Conservation (phyloP, 108 stramenopile species). For the Heterococcus sp. region DNA sequence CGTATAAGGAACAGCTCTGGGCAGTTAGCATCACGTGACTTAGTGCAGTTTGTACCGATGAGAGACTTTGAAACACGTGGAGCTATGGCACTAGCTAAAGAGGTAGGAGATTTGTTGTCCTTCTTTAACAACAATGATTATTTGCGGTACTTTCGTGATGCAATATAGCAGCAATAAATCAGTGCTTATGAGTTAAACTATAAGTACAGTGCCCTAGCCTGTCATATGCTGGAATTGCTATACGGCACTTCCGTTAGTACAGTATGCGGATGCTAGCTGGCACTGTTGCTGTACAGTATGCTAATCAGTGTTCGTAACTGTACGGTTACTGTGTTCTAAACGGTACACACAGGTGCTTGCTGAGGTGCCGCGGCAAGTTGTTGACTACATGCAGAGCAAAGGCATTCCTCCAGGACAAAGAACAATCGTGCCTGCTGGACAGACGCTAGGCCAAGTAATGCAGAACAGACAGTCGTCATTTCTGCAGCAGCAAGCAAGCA, state of each 20-base stretch:
- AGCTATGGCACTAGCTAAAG: conserved; percentile 26
- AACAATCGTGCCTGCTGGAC: background rate
- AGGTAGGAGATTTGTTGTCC: conserved; percentile 20
- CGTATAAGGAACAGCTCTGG: conserved; percentile 44
- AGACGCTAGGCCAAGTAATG: background rate
- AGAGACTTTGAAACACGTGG: conserved; percentile 6
- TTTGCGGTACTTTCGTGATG: no score
- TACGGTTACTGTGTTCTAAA: no score
- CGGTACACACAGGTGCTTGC: conserved; percentile 45
- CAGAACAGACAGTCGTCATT: background rate
- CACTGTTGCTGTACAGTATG: no score
- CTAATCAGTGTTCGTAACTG: no score
- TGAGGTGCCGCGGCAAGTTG: conserved; percentile 44
- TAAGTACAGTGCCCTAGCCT: no score
- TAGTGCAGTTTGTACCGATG: conserved; percentile 62
- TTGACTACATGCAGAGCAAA: conserved; percentile 42
- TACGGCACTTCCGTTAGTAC: no score
- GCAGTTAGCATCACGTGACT: conserved; percentile 52
- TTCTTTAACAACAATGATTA: no score
- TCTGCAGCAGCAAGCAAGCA: no score
- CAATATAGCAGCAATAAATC: background rate
- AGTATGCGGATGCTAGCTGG: background rate
- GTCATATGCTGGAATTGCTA: no score
- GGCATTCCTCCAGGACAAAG: conserved; percentile 16
- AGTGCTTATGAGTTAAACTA: no score